A percentile compares a stretch with the other conserved stretches of the same genome.
Conservation (phyloP, 306 rosid genomes). For the Inga leiocalycina region DNA sequence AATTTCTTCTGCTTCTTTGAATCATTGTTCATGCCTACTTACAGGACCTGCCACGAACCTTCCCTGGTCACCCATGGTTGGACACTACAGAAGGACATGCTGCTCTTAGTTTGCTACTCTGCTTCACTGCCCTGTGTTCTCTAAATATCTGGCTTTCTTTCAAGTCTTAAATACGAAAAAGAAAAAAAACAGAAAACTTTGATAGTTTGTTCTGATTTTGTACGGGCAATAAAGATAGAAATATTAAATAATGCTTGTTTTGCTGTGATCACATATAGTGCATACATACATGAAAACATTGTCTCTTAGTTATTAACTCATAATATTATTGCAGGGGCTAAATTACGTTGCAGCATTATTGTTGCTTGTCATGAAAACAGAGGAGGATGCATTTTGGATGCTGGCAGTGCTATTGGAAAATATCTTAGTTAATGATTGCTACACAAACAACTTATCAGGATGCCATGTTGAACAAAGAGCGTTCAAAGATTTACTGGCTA, state of each 20-base stretch:
- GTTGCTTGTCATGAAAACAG: no score
- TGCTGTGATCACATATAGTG: conserved; percentile 6
- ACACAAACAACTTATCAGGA: no score
- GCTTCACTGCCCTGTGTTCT: neutral
- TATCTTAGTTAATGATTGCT: no score
- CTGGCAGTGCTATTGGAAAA: no score
- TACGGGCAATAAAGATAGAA: neutral
- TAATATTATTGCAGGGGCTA: conserved; percentile 71
- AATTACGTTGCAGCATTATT: conserved; percentile 90
- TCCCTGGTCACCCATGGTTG: conserved; percentile 97
- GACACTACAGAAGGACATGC: conserved; percentile 97
- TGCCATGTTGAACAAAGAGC: no score
- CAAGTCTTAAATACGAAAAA: no score
- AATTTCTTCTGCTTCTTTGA: no score
- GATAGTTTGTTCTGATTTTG: neutral
- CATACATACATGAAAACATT: conserved; percentile 23
- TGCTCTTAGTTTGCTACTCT: conserved; percentile 41
- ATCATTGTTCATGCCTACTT: no score
- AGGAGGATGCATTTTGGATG: no score
- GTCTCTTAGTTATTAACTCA: conserved; percentile 22
- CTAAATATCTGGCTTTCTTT: no score
- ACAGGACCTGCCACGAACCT: conserved; percentile 51
- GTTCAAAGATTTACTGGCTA: no score
- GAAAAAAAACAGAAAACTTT: neutral
- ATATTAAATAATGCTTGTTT: neutral